Evolutionary conservation across 768 basidiomycete species (phyloP).

Genomic region (Lentinus brumalis): DNA sequence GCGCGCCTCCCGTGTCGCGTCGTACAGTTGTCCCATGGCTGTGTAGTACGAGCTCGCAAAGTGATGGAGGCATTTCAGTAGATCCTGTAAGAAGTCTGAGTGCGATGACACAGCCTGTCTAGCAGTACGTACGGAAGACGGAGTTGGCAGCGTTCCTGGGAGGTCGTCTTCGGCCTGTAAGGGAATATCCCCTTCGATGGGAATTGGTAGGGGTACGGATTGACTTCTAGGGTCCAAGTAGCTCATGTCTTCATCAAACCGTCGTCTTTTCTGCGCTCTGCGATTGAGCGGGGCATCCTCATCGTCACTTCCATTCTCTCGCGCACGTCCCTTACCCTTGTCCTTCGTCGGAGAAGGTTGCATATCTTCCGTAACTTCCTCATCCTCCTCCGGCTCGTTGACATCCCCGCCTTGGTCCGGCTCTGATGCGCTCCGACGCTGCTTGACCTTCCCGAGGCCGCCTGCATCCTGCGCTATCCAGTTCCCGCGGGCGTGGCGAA

Average conservation of each 20-base stretch:
- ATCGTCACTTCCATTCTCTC: constrained; percentile 10
- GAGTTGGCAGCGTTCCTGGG: constrained; percentile 29
- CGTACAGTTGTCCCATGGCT: constrained; percentile 59
- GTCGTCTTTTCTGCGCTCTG: constrained; percentile 43
- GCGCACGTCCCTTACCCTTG: constrained; percentile 27
- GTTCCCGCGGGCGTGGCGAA: constrained; percentile 54
- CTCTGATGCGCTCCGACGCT: constrained; percentile 31
- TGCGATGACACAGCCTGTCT: background rate
- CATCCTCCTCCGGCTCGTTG: constrained; percentile 27
- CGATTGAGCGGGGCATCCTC: constrained; percentile 22
- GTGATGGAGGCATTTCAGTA: constrained; percentile 54
- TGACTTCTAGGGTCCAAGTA: constrained; percentile 48
- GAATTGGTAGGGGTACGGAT: background rate
- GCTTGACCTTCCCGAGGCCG: constrained; percentile 46
- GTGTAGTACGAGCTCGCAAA: constrained; percentile 59
- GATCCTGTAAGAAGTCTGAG: constrained; percentile 38
- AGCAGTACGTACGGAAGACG: constrained; percentile 51
- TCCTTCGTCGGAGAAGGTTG: constrained; percentile 24
- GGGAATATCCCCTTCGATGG: background rate
- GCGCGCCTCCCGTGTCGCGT: constrained; percentile 43
- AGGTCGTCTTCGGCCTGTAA: background rate
- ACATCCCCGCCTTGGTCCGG: constrained; percentile 22
- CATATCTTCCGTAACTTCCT: constrained; percentile 23
- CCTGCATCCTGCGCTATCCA: constrained; percentile 72
- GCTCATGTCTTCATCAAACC: constrained; percentile 51